Evolutionary conservation across 176 grass and related monocot genomes (phyloP).

Genomic region (Oryza coarctata): DNA sequence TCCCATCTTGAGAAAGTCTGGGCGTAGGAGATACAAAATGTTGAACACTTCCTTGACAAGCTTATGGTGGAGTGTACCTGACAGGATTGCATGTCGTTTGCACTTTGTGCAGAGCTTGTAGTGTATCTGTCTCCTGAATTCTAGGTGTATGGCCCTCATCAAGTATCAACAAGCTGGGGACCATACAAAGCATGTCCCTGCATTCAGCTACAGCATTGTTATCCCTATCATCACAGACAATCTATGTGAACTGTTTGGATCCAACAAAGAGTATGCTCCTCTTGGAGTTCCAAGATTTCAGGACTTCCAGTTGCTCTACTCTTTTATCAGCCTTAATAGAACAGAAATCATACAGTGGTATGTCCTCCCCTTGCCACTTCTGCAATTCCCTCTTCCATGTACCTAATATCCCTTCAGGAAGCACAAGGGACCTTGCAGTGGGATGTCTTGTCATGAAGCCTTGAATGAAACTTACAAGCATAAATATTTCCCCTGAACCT

Average conservation of each 20-base stretch:
- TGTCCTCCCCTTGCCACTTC: constrained; percentile 87
- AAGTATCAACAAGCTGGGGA: constrained; percentile 82
- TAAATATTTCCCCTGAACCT: constrained; percentile 91
- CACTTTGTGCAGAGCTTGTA: constrained; percentile 70
- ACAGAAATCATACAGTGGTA: constrained; percentile 84
- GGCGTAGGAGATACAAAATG: constrained; percentile 76
- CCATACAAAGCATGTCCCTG: constrained; percentile 66
- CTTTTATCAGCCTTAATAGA: constrained; percentile 85
- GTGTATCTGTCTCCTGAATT: constrained; percentile 70
- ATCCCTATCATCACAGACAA: constrained; percentile 49
- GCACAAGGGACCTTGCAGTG: constrained; percentile 69
- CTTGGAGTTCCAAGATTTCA: constrained; percentile 75
- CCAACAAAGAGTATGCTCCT: constrained; percentile 92
- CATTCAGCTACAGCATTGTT: constrained; percentile 58
- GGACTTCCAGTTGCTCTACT: constrained; percentile 75
- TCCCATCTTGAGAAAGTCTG: constrained; percentile 65
- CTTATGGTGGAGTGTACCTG: constrained; percentile 93
- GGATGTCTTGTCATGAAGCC: constrained; percentile 88
- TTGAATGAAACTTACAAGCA: constrained; percentile 96
- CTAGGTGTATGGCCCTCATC: constrained; percentile 94
- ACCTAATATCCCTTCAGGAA: constrained; percentile 92
- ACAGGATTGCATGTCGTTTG: constrained; percentile 86
- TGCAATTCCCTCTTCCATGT: constrained; percentile 84
- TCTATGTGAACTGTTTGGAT: constrained; percentile 81
- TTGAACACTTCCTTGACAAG: constrained; percentile 81